A percentile compares a stretch with the other conserved stretches of the same genome.
Evolutionary conservation across 768 basidiomycete species (phyloP).

Genomic region (Phanerochaete sordida): DNA sequence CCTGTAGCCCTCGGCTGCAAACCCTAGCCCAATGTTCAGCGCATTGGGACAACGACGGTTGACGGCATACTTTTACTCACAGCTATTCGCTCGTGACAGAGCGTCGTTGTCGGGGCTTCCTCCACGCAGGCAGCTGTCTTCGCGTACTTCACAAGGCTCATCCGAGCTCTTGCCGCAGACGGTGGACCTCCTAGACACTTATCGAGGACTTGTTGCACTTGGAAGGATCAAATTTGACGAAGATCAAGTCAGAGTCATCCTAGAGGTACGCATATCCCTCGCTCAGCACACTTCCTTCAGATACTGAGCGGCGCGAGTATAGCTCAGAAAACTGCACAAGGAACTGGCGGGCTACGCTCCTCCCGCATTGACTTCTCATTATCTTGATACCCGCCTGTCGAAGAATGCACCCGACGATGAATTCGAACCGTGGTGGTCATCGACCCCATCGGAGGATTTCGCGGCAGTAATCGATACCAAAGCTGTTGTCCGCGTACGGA

Average conservation of each 20-base stretch:
- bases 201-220: slow-evolving; percentile 42
- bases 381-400: slow-evolving; percentile 12
- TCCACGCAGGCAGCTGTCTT: neutral
- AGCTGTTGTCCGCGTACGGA: slow-evolving; percentile 39
- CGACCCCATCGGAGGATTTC: slow-evolving; percentile 17
- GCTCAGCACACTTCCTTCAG: neutral
- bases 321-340: slow-evolving; percentile 48
- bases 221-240: slow-evolving; percentile 47
- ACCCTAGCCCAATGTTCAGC: neutral
- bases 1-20: neutral
- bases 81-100: neutral
- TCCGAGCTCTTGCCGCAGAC: slow-evolving; percentile 15
- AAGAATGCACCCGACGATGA: slow-evolving; percentile 17
- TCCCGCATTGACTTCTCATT: slow-evolving; percentile 34
- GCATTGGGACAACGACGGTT: neutral
- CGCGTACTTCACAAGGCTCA: neutral
- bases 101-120: neutral
- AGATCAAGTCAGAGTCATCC: slow-evolving; percentile 49
- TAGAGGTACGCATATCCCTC: slow-evolving; percentile 35
- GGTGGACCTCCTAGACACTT: slow-evolving; percentile 44
- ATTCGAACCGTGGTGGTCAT: slow-evolving; percentile 31
- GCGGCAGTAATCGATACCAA: slow-evolving; percentile 20
- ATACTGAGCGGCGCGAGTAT: neutral
- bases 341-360: slow-evolving; percentile 48
- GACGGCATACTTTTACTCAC: neutral